Evolutionary conservation across 495 filamentous ascomycete species (phyloP).

Genomic region (Bacidia rubella): DNA sequence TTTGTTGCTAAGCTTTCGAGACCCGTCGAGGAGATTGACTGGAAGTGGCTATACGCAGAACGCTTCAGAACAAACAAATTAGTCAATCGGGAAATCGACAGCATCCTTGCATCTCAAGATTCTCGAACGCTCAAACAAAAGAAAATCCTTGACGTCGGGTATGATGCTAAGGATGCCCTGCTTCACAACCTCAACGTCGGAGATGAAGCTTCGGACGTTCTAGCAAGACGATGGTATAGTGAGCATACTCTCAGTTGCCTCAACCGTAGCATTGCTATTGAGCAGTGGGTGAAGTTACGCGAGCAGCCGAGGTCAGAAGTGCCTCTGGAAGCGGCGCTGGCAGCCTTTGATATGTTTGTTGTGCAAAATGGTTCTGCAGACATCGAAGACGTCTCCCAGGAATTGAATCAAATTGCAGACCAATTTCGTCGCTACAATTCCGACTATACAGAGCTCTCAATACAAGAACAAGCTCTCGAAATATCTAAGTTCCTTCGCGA

Average conservation of each 20-base stretch:
- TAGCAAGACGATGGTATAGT: conserved; percentile 65
- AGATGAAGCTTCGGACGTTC: conserved; percentile 53
- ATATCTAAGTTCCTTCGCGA: conserved; percentile 52
- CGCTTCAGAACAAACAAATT: conserved; percentile 40
- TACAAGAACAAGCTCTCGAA: conserved; percentile 50
- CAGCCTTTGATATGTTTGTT: conserved; percentile 79
- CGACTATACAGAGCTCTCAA: conserved; percentile 35
- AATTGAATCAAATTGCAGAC: conserved; percentile 49
- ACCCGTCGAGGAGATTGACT: conserved; percentile 48
- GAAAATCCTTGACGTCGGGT: conserved; percentile 56
- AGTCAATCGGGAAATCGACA: conserved; percentile 48
- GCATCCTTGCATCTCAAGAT: conserved; percentile 53
- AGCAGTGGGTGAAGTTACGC: conserved; percentile 52
- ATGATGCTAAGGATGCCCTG: conserved; percentile 80
- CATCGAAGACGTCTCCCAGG: conserved; percentile 50
- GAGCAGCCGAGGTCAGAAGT: conserved; percentile 31
- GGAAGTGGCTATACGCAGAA: conserved; percentile 58
- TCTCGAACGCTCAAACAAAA: conserved; percentile 56
- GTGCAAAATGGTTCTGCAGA: conserved; percentile 55
- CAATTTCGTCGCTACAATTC: conserved; percentile 37
- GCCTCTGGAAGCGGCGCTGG: conserved; percentile 60
- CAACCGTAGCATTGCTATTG: conserved; percentile 66
- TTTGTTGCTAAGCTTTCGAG: conserved; percentile 41
- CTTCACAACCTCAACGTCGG: conserved; percentile 45
- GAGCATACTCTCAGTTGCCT: conserved; percentile 58